Base-by-base conservation (phyloP, 2,329 filamentous ascomycete genomes). In the Parastagonospora avenae region DNA sequence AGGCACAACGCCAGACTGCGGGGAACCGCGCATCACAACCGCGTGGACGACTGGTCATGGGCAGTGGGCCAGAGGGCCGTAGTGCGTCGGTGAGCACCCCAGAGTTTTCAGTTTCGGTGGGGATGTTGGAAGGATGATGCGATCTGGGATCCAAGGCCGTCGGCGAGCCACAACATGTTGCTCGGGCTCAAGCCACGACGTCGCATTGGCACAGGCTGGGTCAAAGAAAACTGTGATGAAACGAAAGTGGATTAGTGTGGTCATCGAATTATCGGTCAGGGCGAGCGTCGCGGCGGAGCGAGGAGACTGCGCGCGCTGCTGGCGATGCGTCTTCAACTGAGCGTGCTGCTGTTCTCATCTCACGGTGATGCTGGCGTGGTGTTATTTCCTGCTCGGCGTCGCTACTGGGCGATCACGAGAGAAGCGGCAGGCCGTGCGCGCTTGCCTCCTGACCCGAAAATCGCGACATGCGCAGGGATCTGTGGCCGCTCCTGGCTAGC, bases 391-490 rank as follows among this genome's bases (percentile, higher is more conserved):
- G 42, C 42, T 31, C 37, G 40, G 41, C 42, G 48, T 53, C 48
- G 45, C 44, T 56, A 45, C 48, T 35, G 42, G 64, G 45, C 62
- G 61, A 69, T 70, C 66, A 69, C 60, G 64, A 64, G 63, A 47
- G 59, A 27, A 49, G 52, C 55, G 60, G 61, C 59, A 64, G 65
- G 16, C 65, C 57, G 62, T 67, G 64, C 66, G 50, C 55, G 19
- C 48, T 52, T 65, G 48, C 64, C 66, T 69, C 62, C 62, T 70
- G 66, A 69, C 63, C 66, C 64, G 60, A 67, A 66, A 64, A 70
- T 59, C 59, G 55, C 58, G 53, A 32, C 38, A 41, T 42, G n/a
- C 31, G 52, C 59, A 67, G 62, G 64, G 60, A 27, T 61, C 56
- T 14, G 46, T 43, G 50, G 42, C 53, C 57, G 54, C 29, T 35